phyloP scores from a whole-genome alignment of 2,329 filamentous ascomycete genomes.

The Lomentospora prolificans region DNA sequence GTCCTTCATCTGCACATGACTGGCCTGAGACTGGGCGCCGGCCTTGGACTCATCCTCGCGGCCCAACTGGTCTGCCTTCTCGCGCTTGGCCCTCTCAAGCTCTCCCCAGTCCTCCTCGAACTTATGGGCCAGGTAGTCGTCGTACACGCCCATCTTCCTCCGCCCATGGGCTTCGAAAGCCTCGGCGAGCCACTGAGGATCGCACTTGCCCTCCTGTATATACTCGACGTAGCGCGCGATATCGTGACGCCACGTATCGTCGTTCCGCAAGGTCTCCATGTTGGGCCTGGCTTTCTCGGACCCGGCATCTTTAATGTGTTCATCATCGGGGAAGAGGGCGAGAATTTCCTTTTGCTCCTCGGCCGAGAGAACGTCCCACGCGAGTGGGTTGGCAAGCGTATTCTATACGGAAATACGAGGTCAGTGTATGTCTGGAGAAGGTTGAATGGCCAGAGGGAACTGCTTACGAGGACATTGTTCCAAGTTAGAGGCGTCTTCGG shows the following conservation, averaged over 20 bases:
- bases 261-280: conserved; percentile 32
- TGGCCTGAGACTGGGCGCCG: too few species aligned
- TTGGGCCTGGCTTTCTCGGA: conserved; percentile 29
- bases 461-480: background rate
- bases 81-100: background rate
- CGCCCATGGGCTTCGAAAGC: conserved; percentile 42
- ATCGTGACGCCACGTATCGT: conserved; percentile 37
- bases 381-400: conserved; percentile 26
- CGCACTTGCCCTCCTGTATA: conserved; percentile 37
- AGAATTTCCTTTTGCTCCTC: conserved; percentile 26
- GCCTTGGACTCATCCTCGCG: too few species aligned
- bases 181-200: conserved; percentile 40
- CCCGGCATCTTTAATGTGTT: conserved; percentile 25
- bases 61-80: too few species aligned
- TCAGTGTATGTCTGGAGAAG: background rate
- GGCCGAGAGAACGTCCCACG: conserved; percentile 26
- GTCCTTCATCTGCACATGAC: background rate
- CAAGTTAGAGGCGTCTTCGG: background rate
- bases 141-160: conserved; percentile 38
- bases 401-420: conserved; percentile 15
- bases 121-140: conserved; percentile 32
- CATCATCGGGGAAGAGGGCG: conserved; percentile 25
- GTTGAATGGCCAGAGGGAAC: too few species aligned
- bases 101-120: conserved; percentile 38
- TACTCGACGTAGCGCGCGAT: conserved; percentile 35